These are phyloP conservation scores for Mucor plumbeus DNA, from an alignment of 371 early-diverging fungal genomes.

Conservation along the genomic window DNA sequence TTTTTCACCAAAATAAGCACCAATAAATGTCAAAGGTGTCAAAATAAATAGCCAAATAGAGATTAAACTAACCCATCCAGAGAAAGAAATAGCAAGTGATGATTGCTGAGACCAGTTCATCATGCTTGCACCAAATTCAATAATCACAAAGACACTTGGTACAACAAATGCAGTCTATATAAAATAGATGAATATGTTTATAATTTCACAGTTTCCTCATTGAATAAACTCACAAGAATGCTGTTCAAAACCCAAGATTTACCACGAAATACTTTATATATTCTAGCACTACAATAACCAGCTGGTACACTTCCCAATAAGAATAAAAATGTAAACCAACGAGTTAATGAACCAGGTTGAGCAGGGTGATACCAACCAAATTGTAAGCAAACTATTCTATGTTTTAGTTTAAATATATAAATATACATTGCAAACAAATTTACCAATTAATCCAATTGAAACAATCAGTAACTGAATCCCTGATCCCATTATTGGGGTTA, in stretches of 20 bases:
- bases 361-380: slow-evolving; percentile 41
- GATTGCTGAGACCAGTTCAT: slow-evolving; percentile 47
- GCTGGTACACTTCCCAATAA: slow-evolving; percentile 40
- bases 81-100: slow-evolving; percentile 46
- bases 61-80: slow-evolving; percentile 39
- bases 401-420: background rate
- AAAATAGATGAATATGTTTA: background rate
- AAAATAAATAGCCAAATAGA: slow-evolving; percentile 35
- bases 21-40: slow-evolving; percentile 39
- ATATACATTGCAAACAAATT: background rate
- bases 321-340: slow-evolving; percentile 26
- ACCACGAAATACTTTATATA: slow-evolving; percentile 53
- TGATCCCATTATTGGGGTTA: slow-evolving; percentile 51
- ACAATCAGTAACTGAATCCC: slow-evolving; percentile 43
- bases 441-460: slow-evolving; percentile 30
- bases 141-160: slow-evolving; percentile 28
- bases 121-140: slow-evolving; percentile 31
- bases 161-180: slow-evolving; percentile 41
- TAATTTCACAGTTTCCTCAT: background rate
- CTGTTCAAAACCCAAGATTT: slow-evolving; percentile 53
- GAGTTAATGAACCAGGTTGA: slow-evolving; percentile 37
- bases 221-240: slow-evolving; percentile 36
- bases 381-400: slow-evolving; percentile 15
- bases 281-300: slow-evolving; percentile 48
- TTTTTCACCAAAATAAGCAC: slow-evolving; percentile 46